Conservation (phyloP, 2,329 filamentous ascomycete species). For the Trichoderma simmonsii region DNA sequence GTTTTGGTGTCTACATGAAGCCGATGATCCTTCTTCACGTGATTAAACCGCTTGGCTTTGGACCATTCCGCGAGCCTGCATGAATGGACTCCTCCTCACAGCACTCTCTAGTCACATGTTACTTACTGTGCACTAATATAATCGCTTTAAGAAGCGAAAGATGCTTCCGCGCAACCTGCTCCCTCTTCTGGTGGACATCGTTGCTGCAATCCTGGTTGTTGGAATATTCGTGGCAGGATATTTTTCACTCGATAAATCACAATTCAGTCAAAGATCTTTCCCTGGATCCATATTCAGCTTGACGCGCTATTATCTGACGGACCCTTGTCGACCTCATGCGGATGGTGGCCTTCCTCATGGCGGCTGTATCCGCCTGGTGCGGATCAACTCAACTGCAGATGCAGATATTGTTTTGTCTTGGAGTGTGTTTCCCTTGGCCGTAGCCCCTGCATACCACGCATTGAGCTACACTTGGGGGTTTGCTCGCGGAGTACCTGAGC, state of each 20-base stretch:
- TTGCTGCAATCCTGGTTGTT: neutral
- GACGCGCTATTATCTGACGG: neutral
- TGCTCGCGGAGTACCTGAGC: neutral
- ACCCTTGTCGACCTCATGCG: neutral
- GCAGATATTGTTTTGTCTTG: neutral
- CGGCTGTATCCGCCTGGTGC: neutral
- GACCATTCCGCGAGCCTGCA: neutral
- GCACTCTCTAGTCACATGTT: neutral
- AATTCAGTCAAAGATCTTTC: neutral
- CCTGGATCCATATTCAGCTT: neutral
- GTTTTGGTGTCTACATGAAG: neutral
- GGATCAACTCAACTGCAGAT: neutral
- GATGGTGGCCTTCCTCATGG: neutral
- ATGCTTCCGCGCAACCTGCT: neutral
- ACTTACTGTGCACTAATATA: neutral
- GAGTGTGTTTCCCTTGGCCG: neutral
- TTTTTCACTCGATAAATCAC: neutral
- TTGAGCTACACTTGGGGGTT: neutral
- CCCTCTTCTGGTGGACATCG: neutral
- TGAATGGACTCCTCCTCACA: neutral
- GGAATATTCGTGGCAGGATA: neutral
- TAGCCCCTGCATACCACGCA: neutral
- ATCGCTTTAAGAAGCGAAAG: neutral
- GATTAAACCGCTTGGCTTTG: neutral
- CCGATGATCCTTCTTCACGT: neutral